Evolutionary conservation across 345 rosid genomes (phyloP).

Genomic region (Anastatica hierochuntica): DNA sequence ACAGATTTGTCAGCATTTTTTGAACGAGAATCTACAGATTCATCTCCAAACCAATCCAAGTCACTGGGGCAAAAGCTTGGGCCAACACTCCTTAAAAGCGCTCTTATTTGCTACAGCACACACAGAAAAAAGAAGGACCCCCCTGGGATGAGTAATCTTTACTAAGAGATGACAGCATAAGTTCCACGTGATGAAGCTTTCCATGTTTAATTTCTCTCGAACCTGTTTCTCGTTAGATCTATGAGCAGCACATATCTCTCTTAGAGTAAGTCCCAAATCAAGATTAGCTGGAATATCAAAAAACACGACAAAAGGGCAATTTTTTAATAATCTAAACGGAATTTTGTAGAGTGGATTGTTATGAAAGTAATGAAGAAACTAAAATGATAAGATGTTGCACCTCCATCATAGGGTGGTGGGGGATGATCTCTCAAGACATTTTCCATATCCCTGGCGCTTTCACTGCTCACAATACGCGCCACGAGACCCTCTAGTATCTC

Average conservation of each 20-base stretch:
- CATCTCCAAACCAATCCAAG: slow-evolving; percentile 73
- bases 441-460: slow-evolving; percentile 69
- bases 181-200: slow-evolving; percentile 1
- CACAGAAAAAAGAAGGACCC: not conserved
- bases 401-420: slow-evolving; percentile 55
- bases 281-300: slow-evolving; percentile 41
- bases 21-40: slow-evolving; percentile 38
- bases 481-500: slow-evolving; percentile 97
- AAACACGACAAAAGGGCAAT: not conserved
- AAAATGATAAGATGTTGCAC: slow-evolving; percentile 28
- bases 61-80: slow-evolving; percentile 61
- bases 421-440: slow-evolving; percentile 63
- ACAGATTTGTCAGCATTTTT: slow-evolving; percentile 80
- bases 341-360: not conserved
- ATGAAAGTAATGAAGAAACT: not conserved
- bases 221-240: slow-evolving; percentile 94
- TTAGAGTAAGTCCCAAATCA: slow-evolving; percentile 69
- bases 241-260: slow-evolving; percentile 84
- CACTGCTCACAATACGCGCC: slow-evolving; percentile 79
- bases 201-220: not conserved
- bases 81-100: slow-evolving; percentile 69
- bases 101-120: slow-evolving; percentile 74
- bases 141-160: slow-evolving; percentile 4
- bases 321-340: not conserved
- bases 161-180: not conserved